Evolutionary conservation across 176 grass and related monocot species (phyloP).

Genomic region (Tillandsia fasciculata): DNA sequence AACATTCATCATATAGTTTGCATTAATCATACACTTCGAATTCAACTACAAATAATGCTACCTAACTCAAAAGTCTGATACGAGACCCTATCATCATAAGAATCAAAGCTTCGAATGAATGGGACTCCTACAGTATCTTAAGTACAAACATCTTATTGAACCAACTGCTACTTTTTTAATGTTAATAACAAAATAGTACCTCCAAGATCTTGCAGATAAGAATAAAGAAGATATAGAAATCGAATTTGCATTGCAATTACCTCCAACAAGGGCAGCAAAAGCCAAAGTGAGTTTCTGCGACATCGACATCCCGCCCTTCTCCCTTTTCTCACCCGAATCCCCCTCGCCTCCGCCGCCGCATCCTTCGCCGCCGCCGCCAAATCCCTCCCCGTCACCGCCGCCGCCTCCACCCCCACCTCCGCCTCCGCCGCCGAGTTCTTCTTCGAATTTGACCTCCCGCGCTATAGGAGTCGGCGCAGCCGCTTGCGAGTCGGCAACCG

Average conservation of each 20-base stretch:
- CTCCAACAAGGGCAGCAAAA: slow-evolving; percentile 81
- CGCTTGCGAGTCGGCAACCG: slow-evolving; percentile 9
- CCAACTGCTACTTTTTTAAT: too few relatives aligned
- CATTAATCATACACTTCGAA: too few relatives aligned
- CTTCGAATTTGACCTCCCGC: slow-evolving; percentile 20
- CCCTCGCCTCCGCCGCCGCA: slow-evolving; percentile 4
- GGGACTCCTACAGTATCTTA: too few relatives aligned
- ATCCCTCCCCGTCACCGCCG: slow-evolving; percentile 9
- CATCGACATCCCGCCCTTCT: slow-evolving; percentile 50
- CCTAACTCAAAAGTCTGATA: too few relatives aligned
- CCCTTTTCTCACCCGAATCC: slow-evolving; percentile 20
- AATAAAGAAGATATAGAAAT: background rate
- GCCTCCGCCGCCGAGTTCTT: slow-evolving; percentile 25
- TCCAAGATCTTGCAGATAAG: too few relatives aligned
- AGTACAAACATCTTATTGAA: too few relatives aligned
- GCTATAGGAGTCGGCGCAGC: slow-evolving; percentile 25
- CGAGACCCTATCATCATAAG: too few relatives aligned
- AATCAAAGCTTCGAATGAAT: too few relatives aligned
- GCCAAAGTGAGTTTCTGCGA: slow-evolving; percentile 87
- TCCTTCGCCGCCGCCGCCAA: slow-evolving; percentile 12
- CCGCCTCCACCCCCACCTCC: slow-evolving; percentile 18
- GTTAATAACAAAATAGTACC: too few relatives aligned
- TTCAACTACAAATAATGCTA: too few relatives aligned
- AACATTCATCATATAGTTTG: too few relatives aligned
- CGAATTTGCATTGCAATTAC: slow-evolving; percentile 15